Base-by-base conservation (phyloP, 2,329 filamentous ascomycete genomes). In the Monosporascus sp. region DNA sequence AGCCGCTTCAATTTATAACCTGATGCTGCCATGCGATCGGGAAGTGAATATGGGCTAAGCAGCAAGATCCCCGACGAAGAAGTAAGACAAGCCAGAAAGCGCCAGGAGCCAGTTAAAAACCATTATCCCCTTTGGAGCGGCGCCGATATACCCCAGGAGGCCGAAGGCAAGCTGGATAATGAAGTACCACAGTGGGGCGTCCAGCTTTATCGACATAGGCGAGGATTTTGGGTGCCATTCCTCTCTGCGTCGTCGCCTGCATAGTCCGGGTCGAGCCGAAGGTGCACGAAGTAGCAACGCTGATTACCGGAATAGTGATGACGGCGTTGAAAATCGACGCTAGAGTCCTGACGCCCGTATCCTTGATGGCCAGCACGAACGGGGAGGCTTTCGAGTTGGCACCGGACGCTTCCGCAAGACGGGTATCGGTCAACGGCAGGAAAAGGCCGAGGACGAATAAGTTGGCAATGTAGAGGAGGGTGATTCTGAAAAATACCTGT, bases 51-150 rank as follows among this genome's bases (percentile, higher is more conserved):
- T 87, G 83, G 0, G 82, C 76, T 3, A 83, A 69, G 66, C 82
- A 86, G 65, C 86, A 83, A 54, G 78, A 86, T 37, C 82, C 84
- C 88, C 88, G 25, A 87, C 87, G 70, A 91, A 89, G 67, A 92
- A 82, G 55, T 82, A 85, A 2, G 83, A 82, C 9, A 91, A 80
- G 49, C 87, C 88, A 0, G 86, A 89, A 20, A 92, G 79, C 0
- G 88, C 80, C 38, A 90, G 75, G 51, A 88, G 76, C 84, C 84
- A 88, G 61, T 73, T 74, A 71, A 87, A 87, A 56, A 83, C 75
- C 1, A 69, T 70, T 38, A 60, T 64, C 58, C 68, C 72, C 52
- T 67, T 67, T 5, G 62, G 60, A 3, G 78, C 75, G 65, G 73
- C 69, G 44, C 75, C 77, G 50, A 86, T 70, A 66, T 82, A 87